Conservation (phyloP, 371 early-diverging fungal genomes). For the Dichotomocladium elegans region DNA sequence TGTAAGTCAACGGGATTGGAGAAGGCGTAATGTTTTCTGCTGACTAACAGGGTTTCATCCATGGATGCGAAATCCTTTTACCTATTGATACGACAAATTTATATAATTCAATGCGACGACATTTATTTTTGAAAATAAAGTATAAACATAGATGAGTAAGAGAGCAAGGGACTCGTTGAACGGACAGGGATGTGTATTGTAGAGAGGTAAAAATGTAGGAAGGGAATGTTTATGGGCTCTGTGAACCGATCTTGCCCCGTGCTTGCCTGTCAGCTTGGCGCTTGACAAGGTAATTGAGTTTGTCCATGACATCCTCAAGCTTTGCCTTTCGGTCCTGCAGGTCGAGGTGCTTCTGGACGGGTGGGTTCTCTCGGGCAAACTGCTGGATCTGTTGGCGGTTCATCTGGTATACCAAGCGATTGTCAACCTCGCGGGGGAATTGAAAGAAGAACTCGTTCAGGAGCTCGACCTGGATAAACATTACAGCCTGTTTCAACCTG, state of each 20-base stretch:
- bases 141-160: background rate
- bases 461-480: conserved; percentile 95
- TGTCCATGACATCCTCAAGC: conserved; percentile 84
- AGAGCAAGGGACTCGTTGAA: too few species aligned
- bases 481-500: conserved; percentile 59
- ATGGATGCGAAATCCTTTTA: background rate
- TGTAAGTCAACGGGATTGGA: too few species aligned
- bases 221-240: background rate
- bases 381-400: conserved; percentile 69
- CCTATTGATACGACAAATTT: background rate
- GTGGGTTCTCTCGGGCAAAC: conserved; percentile 91
- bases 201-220: background rate
- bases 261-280: conserved; percentile 58
- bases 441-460: conserved; percentile 97
- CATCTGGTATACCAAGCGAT: conserved; percentile 75
- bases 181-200: background rate
- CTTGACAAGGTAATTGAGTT: conserved; percentile 62
- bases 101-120: background rate
- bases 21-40: too few species aligned
- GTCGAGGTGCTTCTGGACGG: conserved; percentile 77
- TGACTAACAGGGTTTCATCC: too few species aligned
- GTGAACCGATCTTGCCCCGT: conserved; percentile 10
- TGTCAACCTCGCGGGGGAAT: conserved; percentile 91
- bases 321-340: conserved; percentile 80
- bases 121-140: background rate